phyloP scores from a whole-genome alignment of 495 filamentous ascomycete genomes.

The Chaetomidium leptoderma region DNA sequence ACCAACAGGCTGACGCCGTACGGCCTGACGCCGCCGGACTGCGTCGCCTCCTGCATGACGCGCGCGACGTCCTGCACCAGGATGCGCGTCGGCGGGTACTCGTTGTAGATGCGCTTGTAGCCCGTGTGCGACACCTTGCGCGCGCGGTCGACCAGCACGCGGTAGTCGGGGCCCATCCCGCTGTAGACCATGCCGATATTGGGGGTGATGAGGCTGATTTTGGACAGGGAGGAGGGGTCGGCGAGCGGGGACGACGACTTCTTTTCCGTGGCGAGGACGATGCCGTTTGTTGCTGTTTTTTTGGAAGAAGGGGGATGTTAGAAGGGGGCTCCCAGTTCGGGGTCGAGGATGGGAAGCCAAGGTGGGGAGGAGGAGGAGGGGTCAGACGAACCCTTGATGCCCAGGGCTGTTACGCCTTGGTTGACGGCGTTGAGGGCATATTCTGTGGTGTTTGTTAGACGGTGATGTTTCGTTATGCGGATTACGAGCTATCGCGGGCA shows the following conservation, averaged over 20 bases:
- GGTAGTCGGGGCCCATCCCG: slow-evolving; percentile 98
- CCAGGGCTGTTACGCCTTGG: slow-evolving; percentile 95
- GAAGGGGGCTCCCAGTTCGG: neutral
- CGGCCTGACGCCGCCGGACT: slow-evolving; percentile 95
- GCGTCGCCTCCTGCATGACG: slow-evolving; percentile 98
- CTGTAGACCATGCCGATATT: slow-evolving; percentile 99
- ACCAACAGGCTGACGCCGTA: slow-evolving; percentile 95
- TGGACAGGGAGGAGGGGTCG: slow-evolving; percentile 89
- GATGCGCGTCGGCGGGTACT: slow-evolving; percentile 98
- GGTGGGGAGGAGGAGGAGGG: slow-evolving; percentile 3
- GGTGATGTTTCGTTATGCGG: neutral
- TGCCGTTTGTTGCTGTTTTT: slow-evolving; percentile 82
- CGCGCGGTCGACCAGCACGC: slow-evolving; percentile 93
- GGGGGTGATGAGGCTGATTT: slow-evolving; percentile 95
- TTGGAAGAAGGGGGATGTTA: slow-evolving; percentile 1
- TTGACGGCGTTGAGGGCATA: slow-evolving; percentile 99
- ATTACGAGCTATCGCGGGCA: neutral
- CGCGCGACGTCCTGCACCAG: slow-evolving; percentile 96
- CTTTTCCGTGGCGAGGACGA: slow-evolving; percentile 98
- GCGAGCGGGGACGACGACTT: slow-evolving; percentile 96
- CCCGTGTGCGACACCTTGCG: slow-evolving; percentile 98
- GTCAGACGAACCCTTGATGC: slow-evolving; percentile 78
- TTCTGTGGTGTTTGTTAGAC: slow-evolving; percentile 53
- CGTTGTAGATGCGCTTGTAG: slow-evolving; percentile 99
- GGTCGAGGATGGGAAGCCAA: neutral